Base-by-base conservation (phyloP, 2,329 filamentous ascomycete genomes). In the Beauveria varroae region DNA sequence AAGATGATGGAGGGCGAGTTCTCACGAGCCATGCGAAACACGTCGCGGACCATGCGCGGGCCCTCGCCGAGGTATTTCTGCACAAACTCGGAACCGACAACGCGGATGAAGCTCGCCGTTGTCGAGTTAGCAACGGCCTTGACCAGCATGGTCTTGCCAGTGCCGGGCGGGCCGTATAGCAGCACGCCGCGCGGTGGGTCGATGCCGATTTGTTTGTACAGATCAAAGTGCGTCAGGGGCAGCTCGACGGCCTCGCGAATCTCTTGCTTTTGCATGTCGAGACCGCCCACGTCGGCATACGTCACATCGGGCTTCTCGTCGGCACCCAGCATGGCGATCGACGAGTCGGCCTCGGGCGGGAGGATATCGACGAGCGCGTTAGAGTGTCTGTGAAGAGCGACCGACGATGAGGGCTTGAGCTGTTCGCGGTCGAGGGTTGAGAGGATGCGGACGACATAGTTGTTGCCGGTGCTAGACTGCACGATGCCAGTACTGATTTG, bases 251-350 rank as follows among this genome's bases (percentile, higher is more conserved):
- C 95, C 78, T 99, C 95, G 67, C 95, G 86, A 66, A 99, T 99
- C 77, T 99, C 95, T 79, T 99, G 95, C 81, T 99, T 99, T 79
- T 99, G 95, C 95, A 99, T 99, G 71, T 99, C 95, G 67, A 98
- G 79, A 54, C 95, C 95, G 80, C 95, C 95, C 64, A 99, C 95
- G 75, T 99, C 95, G 64, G 93, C 93, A 71, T 99, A 99, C 49
- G 93, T 96, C 63, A 99, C 91, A 75, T 99, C 95, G 40, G 95
- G 95, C 83, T 98, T 99, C 84, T 99, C 95, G 71, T 96, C 90
- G 62, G 88, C 84, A 64, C 93, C 93, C 59, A 99, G 85, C 95
- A 99, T 99, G 66, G 95, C 95, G 74, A 99, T 99, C 44, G 93
- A 97, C 43, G 93, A 97, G 78, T 99, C 95, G 64, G 95, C 95